phyloP scores from a whole-genome alignment of 805 yeast genomes.

The Saccharomyces mikatae region DNA sequence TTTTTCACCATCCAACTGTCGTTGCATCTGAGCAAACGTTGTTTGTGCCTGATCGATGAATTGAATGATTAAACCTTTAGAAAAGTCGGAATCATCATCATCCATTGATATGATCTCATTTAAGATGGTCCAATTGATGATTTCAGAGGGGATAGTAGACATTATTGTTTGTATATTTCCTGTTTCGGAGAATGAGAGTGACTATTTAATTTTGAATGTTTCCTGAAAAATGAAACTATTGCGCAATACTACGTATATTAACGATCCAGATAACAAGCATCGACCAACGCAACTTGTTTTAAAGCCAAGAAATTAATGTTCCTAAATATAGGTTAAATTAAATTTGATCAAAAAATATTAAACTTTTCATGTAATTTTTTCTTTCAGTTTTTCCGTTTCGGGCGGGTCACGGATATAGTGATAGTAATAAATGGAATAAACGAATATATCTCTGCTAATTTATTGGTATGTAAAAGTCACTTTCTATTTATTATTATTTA shows the following conservation, averaged over 20 bases:
- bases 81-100: slow-evolving; percentile 91
- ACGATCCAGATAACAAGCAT: neutral
- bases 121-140: slow-evolving; percentile 83
- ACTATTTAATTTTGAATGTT: neutral
- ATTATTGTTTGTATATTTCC: slow-evolving; percentile 5
- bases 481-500: slow-evolving; percentile 6
- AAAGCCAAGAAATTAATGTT: neutral
- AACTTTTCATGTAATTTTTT: neutral
- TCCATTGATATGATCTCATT: slow-evolving; percentile 89
- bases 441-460: neutral
- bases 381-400: neutral
- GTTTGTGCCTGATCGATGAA: slow-evolving; percentile 84
- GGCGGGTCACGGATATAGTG: neutral
- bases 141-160: slow-evolving; percentile 37
- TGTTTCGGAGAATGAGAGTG: neutral
- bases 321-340: neutral
- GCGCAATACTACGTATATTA: neutral
- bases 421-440: neutral
- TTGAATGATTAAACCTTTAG: slow-evolving; percentile 66
- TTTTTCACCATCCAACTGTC: slow-evolving; percentile 31
- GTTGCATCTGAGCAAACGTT: slow-evolving; percentile 66
- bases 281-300: neutral
- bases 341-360: neutral
- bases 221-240: neutral
- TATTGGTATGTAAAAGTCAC: neutral